Base-by-base conservation (phyloP, 306 rosid genomes). In the Sesbania bispinosa region DNA sequence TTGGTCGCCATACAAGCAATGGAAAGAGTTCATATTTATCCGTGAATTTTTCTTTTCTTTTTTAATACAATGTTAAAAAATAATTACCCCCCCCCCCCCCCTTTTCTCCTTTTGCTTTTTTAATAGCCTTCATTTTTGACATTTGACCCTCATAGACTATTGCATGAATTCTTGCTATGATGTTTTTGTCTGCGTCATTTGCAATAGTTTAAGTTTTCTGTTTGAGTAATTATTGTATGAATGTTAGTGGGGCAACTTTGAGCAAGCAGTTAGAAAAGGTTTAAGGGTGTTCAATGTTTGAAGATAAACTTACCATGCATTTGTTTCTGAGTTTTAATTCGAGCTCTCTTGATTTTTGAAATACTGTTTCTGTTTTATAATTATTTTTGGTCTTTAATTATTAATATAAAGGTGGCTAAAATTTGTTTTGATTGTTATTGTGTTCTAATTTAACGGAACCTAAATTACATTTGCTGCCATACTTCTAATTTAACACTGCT, bases 401-500 rank as follows among this genome's bases (percentile, higher is more conserved):
- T 42, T 52, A 30, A 41, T n/a, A n/a, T n/a, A n/a, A n/a, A 50
- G 43, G 71, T 50, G 15, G n/a, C 51, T 61, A 42, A 62, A 52
- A 2, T 2, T 69, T 46, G 14, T 42, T 26, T 46, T 32, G 46
- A 29, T 24, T 23, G 29, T 57, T 35, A 7, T 41, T 67, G 67
- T 47, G 23, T 14, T 77, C 10, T 35, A 11, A 35, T 73, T 15
- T 16, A 51, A 10, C 21, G 23, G 67, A 14, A 41, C 60, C 75
- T 16, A 16, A 75, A 60, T 78, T 52, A 26, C 46, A 15, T 38
- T 24, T 58, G 41, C 19, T 72, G 30, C 10, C 10, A 47, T 69
- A 10, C 62, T 50, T 72, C 77, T 60, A 50, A 50, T 77, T 45
- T 73, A 47, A 66, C 43, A 3, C 69, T 82, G 54, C 36, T 76